These are phyloP conservation scores for Musa itinerans DNA, from an alignment of 176 grass and related monocot genomes.

Conservation along the genomic window DNA sequence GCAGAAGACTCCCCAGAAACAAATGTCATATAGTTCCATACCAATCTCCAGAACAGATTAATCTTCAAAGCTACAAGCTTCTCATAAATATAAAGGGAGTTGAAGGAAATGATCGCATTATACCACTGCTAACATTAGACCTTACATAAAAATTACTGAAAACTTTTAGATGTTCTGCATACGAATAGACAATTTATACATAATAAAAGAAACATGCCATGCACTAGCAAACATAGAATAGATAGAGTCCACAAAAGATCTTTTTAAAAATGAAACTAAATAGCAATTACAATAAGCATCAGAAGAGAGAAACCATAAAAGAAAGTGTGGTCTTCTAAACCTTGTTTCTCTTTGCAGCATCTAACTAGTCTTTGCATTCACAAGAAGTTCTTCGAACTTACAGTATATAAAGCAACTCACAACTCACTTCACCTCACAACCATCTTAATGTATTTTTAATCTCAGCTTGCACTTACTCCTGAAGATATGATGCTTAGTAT, in stretches of 20 bases:
- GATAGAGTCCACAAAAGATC: background rate
- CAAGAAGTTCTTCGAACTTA: background rate
- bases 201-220: too few species aligned
- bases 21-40: too few species aligned
- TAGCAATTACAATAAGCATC: background rate
- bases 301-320: background rate
- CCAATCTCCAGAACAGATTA: too few species aligned
- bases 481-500: too few species aligned
- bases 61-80: too few species aligned
- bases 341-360: background rate
- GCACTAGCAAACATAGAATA: too few species aligned
- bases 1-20: too few species aligned
- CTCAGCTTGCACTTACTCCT: too few species aligned
- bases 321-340: background rate
- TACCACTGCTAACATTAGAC: background rate
- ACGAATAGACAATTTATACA: background rate
- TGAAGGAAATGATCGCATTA: background rate
- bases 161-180: background rate
- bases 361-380: background rate
- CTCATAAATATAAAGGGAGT: background rate
- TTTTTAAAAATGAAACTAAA: background rate
- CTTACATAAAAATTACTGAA: constrained; percentile 1
- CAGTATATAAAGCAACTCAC: background rate
- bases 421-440: background rate
- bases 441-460: background rate